A percentile compares a stretch with the other conserved stretches of the same genome.
These are phyloP conservation scores for Skeletonema costatum DNA, from an alignment of 108 stramenopile species.

Conservation along the genomic window DNA sequence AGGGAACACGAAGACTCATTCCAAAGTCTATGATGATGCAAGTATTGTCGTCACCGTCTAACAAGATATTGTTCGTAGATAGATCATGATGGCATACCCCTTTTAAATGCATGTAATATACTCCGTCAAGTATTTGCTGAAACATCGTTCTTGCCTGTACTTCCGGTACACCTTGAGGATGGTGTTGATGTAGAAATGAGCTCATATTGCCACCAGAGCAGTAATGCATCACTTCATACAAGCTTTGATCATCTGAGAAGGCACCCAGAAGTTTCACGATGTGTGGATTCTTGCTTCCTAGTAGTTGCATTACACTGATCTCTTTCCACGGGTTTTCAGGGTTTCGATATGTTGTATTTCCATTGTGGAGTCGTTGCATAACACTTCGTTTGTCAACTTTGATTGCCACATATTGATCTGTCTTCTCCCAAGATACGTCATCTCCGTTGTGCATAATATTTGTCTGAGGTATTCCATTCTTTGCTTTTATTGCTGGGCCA, in stretches of 20 bases:
- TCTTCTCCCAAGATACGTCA: slow-evolving; percentile 62
- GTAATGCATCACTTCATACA: slow-evolving; percentile 86
- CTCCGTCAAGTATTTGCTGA: slow-evolving; percentile 76
- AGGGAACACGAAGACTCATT: slow-evolving; percentile 89
- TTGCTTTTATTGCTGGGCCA: not conserved
- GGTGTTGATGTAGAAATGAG: slow-evolving; percentile 54
- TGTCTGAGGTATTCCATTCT: not conserved
- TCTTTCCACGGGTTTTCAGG: slow-evolving; percentile 94
- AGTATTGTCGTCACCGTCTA: slow-evolving; percentile 41
- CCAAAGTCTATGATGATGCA: slow-evolving; percentile 93
- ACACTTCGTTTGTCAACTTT: slow-evolving; percentile 82
- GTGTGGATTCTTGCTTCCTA: slow-evolving; percentile 63
- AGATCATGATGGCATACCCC: slow-evolving; percentile 90
- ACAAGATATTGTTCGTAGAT: slow-evolving; percentile 83
- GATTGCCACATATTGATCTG: slow-evolving; percentile 65
- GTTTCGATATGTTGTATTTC: slow-evolving; percentile 46
- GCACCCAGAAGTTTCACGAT: slow-evolving; percentile 67
- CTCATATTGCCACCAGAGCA: slow-evolving; percentile 83
- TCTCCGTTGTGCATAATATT: not conserved
- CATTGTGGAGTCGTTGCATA: slow-evolving; percentile 53
- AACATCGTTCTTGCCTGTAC: slow-evolving; percentile 76
- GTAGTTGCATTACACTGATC: slow-evolving; percentile 81
- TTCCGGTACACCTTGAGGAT: slow-evolving; percentile 67
- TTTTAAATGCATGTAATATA: slow-evolving; percentile 73
- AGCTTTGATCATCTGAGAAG: slow-evolving; percentile 71